Evolutionary conservation across 495 filamentous ascomycete genomes (phyloP).

Genomic region (Aspergillus diversus): DNA sequence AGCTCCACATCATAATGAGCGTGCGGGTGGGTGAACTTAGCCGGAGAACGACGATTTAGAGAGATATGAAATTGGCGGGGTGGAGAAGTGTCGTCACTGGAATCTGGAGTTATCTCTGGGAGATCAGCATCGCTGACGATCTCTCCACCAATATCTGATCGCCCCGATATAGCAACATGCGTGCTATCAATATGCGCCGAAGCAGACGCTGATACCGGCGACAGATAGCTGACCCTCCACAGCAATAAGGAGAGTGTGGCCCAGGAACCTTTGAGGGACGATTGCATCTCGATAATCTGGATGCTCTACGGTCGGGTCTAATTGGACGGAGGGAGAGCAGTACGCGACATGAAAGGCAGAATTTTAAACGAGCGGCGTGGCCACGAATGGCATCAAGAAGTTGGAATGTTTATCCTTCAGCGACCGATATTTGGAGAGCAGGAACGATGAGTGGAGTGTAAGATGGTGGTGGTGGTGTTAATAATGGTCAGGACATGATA

Average conservation of each 20-base stretch:
- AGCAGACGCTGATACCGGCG: constrained; percentile 15
- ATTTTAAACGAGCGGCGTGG: constrained; percentile 25
- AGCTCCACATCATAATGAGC: not conserved
- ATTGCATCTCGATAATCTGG: constrained; percentile 16
- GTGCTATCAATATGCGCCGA: constrained; percentile 3
- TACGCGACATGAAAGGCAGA: constrained; percentile 15
- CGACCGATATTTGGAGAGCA: no score
- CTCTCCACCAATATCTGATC: constrained; percentile 21
- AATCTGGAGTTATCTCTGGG: constrained; percentile 17
- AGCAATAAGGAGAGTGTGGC: constrained; percentile 17
- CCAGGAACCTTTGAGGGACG: not conserved
- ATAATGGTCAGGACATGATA: no score
- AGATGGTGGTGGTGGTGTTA: no score
- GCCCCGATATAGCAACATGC: constrained; percentile 8
- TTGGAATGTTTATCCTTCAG: not conserved
- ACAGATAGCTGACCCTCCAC: constrained; percentile 8
- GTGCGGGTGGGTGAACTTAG: not conserved
- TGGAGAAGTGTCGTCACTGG: constrained; percentile 3
- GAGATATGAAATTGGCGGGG: constrained; percentile 3
- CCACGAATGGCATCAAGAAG: constrained; percentile 17
- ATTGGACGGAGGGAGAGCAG: constrained; percentile 9
- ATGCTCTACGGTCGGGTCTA: constrained; percentile 19
- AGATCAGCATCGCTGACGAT: constrained; percentile 25
- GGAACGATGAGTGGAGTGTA: no score
- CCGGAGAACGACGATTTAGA: not conserved